phyloP scores from a whole-genome alignment of 2,329 filamentous ascomycete genomes.

The Drechslera avenae region DNA sequence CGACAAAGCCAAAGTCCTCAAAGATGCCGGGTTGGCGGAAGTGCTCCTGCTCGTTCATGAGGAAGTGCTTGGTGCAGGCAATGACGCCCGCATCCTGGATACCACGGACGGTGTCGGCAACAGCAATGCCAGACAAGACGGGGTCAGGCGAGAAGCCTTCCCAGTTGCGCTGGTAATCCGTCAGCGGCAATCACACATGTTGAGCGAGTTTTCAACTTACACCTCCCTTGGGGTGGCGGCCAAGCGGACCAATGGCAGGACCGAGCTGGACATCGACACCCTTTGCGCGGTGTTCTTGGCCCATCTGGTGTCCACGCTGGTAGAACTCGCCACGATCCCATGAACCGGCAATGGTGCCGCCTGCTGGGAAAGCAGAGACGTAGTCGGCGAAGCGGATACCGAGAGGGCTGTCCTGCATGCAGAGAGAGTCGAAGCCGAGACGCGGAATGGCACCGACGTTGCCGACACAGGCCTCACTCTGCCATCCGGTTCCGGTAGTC shows the following conservation, averaged over 20 bases:
- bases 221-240: slow-evolving; percentile 69
- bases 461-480: slow-evolving; percentile 62
- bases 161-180: slow-evolving; percentile 31
- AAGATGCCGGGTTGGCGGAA: slow-evolving; percentile 68
- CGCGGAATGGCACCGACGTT: slow-evolving; percentile 72
- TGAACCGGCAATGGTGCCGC: slow-evolving; percentile 79
- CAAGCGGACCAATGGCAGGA: slow-evolving; percentile 76
- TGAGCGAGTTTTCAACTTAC: slow-evolving; percentile 56
- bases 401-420: slow-evolving; percentile 83
- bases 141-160: slow-evolving; percentile 71
- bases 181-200: slow-evolving; percentile 1
- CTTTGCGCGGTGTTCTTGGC: slow-evolving; percentile 73
- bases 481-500: slow-evolving; percentile 85
- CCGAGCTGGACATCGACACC: slow-evolving; percentile 77
- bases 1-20: slow-evolving; percentile 64
- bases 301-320: slow-evolving; percentile 73
- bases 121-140: slow-evolving; percentile 72
- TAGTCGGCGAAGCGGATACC: slow-evolving; percentile 81
- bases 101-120: slow-evolving; percentile 74
- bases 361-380: slow-evolving; percentile 79
- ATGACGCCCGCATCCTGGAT: slow-evolving; percentile 83
- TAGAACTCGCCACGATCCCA: slow-evolving; percentile 77
- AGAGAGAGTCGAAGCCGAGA: slow-evolving; percentile 73
- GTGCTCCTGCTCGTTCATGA: slow-evolving; percentile 66
- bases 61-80: slow-evolving; percentile 71